These are phyloP conservation scores for Penicillium vulpinum DNA, from an alignment of 2,329 filamentous ascomycete species.

Conservation along the genomic window DNA sequence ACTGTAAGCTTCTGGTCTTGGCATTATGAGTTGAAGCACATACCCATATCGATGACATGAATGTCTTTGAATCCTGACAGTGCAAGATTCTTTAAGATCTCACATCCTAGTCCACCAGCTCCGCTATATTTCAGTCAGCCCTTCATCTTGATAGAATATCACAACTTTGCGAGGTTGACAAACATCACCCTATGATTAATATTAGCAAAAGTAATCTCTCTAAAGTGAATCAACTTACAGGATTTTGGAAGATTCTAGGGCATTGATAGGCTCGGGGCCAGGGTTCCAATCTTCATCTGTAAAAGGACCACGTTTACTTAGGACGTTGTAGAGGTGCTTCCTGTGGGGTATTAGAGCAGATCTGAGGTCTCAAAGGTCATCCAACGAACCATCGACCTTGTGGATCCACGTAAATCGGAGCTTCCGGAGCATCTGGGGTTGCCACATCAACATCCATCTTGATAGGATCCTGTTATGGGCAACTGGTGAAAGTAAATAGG, in stretches of 20 bases:
- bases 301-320: slow-evolving; percentile 76
- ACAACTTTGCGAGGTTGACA: slow-evolving; percentile 26
- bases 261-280: slow-evolving; percentile 54
- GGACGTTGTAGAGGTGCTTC: slow-evolving; percentile 80
- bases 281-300: slow-evolving; percentile 65
- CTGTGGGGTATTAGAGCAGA: slow-evolving; percentile 47
- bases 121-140: slow-evolving; percentile 59
- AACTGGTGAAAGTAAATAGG: slow-evolving; percentile 1
- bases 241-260: slow-evolving; percentile 70
- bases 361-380: neutral
- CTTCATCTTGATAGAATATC: neutral
- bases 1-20: neutral
- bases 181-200: slow-evolving; percentile 52
- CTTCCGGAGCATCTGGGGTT: neutral
- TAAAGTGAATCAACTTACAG: slow-evolving; percentile 55
- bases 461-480: neutral
- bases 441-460: slow-evolving; percentile 5
- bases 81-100: slow-evolving; percentile 94
- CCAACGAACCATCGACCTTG: slow-evolving; percentile 19
- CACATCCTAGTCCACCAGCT: slow-evolving; percentile 90
- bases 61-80: slow-evolving; percentile 95
- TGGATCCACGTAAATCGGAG: slow-evolving; percentile 1
- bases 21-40: slow-evolving; percentile 22
- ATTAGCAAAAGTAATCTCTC: slow-evolving; percentile 21
- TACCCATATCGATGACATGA: slow-evolving; percentile 98